A percentile compares a stretch with the other conserved stretches of the same genome.
phyloP scores from a whole-genome alignment of 1,284 basidiomycete genomes.

The Apiotrichum sp. region DNA sequence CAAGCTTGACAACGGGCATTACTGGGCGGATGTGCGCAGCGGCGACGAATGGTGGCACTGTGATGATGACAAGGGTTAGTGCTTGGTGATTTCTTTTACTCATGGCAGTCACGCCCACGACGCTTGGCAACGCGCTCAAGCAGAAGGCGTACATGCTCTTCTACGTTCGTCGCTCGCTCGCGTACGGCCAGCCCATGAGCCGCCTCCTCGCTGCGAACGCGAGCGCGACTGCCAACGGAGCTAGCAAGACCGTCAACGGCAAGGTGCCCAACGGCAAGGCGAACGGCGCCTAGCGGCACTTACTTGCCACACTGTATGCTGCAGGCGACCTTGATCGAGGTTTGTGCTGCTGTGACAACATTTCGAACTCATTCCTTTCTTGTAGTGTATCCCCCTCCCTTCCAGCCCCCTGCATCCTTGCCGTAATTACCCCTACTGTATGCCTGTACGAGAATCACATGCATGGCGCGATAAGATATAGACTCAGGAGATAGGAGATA shows the following conservation, averaged over 20 bases:
- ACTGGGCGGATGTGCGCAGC: conserved; percentile 48
- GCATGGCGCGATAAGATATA: neutral
- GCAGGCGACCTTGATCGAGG: too few relatives aligned
- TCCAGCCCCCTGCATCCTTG: neutral
- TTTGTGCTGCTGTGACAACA: too few relatives aligned
- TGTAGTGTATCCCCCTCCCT: neutral
- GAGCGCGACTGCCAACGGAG: neutral
- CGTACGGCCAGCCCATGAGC: conserved; percentile 52
- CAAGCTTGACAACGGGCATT: conserved; percentile 89
- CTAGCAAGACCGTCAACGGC: conserved; percentile 11
- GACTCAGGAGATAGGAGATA: too few relatives aligned
- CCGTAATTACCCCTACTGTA: too few relatives aligned
- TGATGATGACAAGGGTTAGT: conserved; percentile 81
- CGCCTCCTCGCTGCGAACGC: conserved; percentile 12
- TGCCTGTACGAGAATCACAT: neutral
- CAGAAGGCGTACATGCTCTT: conserved; percentile 86
- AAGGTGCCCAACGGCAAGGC: conserved; percentile 1
- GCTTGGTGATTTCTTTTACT: neutral
- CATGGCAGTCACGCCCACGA: conserved; percentile 58
- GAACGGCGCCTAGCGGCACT: neutral
- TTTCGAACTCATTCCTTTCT: neutral
- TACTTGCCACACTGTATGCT: too few relatives aligned
- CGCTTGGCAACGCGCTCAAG: conserved; percentile 59
- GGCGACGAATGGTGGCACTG: conserved; percentile 78
- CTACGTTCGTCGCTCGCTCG: conserved; percentile 78